Evolutionary conservation across 345 rosid genomes (phyloP), one percentile per base, ranked within the genome.

Genomic region (Rhizophora mangle): DNA sequence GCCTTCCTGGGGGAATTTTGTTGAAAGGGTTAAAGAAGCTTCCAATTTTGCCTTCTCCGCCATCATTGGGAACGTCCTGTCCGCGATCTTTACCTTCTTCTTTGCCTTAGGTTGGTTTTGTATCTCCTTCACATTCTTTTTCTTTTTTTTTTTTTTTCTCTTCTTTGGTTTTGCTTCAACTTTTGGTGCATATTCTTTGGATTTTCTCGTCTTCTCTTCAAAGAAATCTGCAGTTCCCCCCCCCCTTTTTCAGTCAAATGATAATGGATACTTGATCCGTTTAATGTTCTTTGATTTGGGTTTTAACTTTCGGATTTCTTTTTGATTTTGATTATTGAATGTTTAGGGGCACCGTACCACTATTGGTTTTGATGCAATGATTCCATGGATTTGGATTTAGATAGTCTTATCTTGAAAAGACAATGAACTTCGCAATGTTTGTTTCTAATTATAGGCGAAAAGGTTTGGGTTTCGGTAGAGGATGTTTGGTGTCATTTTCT

Each of bases 61-160:
- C 31, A 78, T 90, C 62, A 70, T 92, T 21, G 98, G 98, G 26
- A 92, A 87, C 80, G 77, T 95, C 34, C 80, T 92, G 87, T 92
- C 96, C 8, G 98, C 98, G 61, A 84, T 95, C 86, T 84, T 95
- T 79, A 95, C 98, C 70, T 95, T 90, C 87, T 88, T 92, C 88
- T 95, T 95, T 79, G 98, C 99, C 0, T 75, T 90, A 77, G 99
- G 99, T 95, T 79, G 5, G 96, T 80, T 58, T 26, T 63, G 6
- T 11, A 6, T 46, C 39, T 3, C 39, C 30, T 55, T 8, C 19
- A 43, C 2, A 5, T 61, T 18, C n/a, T 6, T n/a, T 27, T 13
- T 22, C 3, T 19, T 1, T 63, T 63, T 16, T 3, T 31, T 31
- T 31, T 31, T 31, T 30, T 30, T 30, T 30, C 8, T 34, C 1